Evolutionary conservation across 768 basidiomycete species (phyloP), one percentile per base, ranked within the genome.

Genomic region (Lactarius hengduanensis): DNA sequence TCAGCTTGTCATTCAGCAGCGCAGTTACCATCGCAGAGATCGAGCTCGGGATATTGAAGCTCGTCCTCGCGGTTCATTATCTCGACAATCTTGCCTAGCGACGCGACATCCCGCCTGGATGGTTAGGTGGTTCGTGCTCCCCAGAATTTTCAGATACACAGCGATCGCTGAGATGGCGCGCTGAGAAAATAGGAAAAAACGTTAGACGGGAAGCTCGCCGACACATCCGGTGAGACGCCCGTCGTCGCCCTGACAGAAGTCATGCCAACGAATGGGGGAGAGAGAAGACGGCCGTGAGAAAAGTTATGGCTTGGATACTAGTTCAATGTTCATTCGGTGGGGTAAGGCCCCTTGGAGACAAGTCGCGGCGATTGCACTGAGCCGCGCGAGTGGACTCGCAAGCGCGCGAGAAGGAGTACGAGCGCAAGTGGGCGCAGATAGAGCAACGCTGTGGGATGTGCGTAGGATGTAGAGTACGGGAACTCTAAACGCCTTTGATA

Each of bases 61-160:
- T 73, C 28, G 78, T 78, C 16, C 78, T 77, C 18, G 61, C 72
- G 60, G 76, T 65, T 41, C 40, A 73, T 66, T 65, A 78, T 75
- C 68, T 71, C 71, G 59, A 76, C 75, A 66, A 76, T 73, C 45
- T 75, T 64, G 15, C 77, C 78, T 64, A 75, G 73, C 11, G 83
- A 80, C 20, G 80, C 73, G 58, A 83, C 73, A 73, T 84, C 83
- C 28, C 36, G 80, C 80, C 72, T 59, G 74, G 53, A 56, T 59
- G 68, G 71, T 74, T 69, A 76, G 79, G 47, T 70, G 66, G 67
- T 74, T 72, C 7, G 72, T 72, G 65, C 54, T 67, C 56, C 74
- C 75, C 62, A 80, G 9, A 70, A 30, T 67, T 66, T 30, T 70
- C 65, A 83, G 73, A 75, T 78, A 83, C 1, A 64, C 59, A 1